Base-by-base conservation (phyloP, 768 basidiomycete species). In the Lentinula aciculospora region DNA sequence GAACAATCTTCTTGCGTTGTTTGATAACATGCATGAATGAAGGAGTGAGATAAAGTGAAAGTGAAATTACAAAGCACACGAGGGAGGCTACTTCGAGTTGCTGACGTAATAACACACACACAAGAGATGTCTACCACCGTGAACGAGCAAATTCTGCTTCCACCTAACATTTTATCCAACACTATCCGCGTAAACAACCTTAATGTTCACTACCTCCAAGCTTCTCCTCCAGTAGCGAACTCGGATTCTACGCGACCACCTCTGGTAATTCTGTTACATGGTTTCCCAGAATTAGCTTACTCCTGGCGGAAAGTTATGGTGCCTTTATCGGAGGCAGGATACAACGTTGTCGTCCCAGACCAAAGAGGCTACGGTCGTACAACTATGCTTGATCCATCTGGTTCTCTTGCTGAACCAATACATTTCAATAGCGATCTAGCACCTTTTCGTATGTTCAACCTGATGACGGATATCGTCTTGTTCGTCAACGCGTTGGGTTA, bases 241-340 rank as follows among this genome's bases (percentile, higher is more conserved):
- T 59, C 42, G n/a, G n/a, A 46, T 62, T 36, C 64, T 69, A 21
- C 29, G 36, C 53, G 40, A 9, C 67, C 71, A 4, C 81, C 79
- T 1, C 73, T 87, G 13, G 63, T 86, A 46, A 55, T 87, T 29
- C 78, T 88, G 23, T 66, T 87, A 1, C 84, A 86, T 60, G 85
- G 85, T 40, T 87, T 87, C 65, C 84, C 85, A 9, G 85, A 86
- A 63, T 73, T 86, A 5, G 78, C 84, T 2, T 84, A 81, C 64
- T 86, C 83, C 7, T 87, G 83, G 83, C 74, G 85, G 13, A 82
- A 83, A 59, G 58, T 86, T 34, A 73, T 87, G 31, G 62, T 68
- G 0, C 82, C 82, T 0, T 73, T 87, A 25, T 66, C 80, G 0
- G 61, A 68, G 4, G 71, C 73, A 2, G 84, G 85, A 1, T 86